Conservation (phyloP, 2,329 filamentous ascomycete genomes). For the Aspergillus sp. region DNA sequence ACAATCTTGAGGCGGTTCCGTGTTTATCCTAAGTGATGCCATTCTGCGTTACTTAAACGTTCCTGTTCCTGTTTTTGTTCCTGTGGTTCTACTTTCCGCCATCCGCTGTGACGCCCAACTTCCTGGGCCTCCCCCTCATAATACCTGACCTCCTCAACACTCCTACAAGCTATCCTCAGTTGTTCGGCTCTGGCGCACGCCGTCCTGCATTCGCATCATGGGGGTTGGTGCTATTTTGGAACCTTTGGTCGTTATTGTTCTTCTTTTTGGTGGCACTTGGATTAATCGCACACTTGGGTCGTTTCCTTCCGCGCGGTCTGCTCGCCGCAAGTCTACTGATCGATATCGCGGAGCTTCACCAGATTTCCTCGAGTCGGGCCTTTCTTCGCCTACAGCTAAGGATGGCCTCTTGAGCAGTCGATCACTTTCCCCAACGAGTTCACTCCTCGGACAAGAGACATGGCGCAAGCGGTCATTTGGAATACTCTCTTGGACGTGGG, state of each 20-base stretch:
- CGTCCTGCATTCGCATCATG: conserved; percentile 42
- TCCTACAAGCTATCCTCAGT: background rate
- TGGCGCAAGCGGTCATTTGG: conserved; percentile 57
- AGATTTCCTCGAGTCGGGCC: conserved; percentile 46
- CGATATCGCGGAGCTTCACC: conserved; percentile 37
- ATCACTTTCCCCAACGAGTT: conserved; percentile 44
- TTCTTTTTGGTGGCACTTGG: conserved; percentile 66
- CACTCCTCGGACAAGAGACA: conserved; percentile 48
- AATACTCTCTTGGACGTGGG: conserved; percentile 51
- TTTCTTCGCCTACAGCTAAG: conserved; percentile 42
- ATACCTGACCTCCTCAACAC: background rate
- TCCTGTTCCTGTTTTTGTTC: background rate
- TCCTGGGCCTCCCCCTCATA: background rate
- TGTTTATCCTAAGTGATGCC: conserved; percentile 10
- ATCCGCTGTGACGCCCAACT: background rate
- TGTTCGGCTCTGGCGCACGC: background rate
- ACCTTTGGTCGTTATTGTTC: conserved; percentile 63
- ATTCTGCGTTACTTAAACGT: background rate
- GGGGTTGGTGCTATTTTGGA: conserved; percentile 63
- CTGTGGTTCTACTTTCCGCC: background rate
- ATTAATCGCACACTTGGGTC: conserved; percentile 58
- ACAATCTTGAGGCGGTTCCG: background rate
- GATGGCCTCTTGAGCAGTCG: conserved; percentile 39
- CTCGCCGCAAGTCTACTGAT: conserved; percentile 27
- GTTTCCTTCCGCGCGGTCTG: conserved; percentile 25